These are phyloP conservation scores for Brasilioporus rufonigricans DNA, from an alignment of 768 basidiomycete genomes.

Conservation along the genomic window DNA sequence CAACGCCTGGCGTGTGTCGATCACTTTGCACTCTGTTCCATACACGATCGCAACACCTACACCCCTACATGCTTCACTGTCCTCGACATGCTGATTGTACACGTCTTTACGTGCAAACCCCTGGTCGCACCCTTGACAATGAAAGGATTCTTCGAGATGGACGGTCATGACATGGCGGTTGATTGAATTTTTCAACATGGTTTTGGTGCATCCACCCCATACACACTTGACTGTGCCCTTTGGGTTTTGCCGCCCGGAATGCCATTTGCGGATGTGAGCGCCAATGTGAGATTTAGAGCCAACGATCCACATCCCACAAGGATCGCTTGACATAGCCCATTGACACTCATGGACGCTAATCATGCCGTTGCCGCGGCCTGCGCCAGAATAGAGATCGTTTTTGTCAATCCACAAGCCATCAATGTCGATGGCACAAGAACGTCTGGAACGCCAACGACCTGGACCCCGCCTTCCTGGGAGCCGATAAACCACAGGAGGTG, in stretches of 20 bases:
- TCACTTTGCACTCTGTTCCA: neutral
- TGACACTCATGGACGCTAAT: conserved; percentile 10
- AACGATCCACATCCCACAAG: conserved; percentile 12
- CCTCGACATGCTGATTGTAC: conserved; percentile 1
- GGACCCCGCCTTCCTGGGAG: neutral
- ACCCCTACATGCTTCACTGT: neutral
- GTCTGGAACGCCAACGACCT: neutral
- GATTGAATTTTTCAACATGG: conserved; percentile 4
- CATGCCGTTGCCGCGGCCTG: neutral
- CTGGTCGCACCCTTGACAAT: conserved; percentile 1
- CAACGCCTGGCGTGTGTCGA: neutral
- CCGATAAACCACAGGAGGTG: neutral
- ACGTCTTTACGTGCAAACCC: conserved; percentile 6
- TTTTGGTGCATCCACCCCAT: conserved; percentile 2
- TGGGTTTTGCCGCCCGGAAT: neutral
- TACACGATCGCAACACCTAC: neutral
- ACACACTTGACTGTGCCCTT: neutral
- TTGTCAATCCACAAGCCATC: conserved; percentile 6
- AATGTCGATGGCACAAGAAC: neutral
- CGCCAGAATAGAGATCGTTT: neutral
- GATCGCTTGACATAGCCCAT: neutral
- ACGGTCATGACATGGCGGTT: conserved; percentile 6
- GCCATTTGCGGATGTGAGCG: conserved; percentile 12
- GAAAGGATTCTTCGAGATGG: conserved; percentile 8
- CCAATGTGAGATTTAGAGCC: conserved; percentile 3